Base-by-base conservation (phyloP, 148 eudicot genomes). In the Dysphania ambrosioides region DNA sequence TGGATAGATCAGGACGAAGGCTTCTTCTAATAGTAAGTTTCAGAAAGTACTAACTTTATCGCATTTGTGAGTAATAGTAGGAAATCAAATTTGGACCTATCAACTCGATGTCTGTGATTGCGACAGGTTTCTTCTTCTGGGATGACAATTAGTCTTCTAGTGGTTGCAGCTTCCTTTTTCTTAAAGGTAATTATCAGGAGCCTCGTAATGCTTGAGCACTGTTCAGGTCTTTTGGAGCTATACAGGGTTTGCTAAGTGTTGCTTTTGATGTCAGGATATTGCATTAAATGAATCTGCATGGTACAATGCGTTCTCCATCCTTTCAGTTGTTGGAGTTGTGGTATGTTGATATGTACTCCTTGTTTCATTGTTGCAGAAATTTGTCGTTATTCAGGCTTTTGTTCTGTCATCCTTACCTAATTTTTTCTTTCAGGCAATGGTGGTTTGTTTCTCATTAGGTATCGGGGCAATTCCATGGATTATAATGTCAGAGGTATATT, bases 401-500 rank as follows among this genome's bases (percentile, higher is more conserved):
- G 72, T 64, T 7, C 13, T 64, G 16, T 23, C 47, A 3, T 68
- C 32, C 38, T 26, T 40, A 24, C 71, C 47, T 61, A 18, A 66
- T 68, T 51, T n/a, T 62, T 53, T 73, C 58, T 60, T 76, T 73
- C 82, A 95, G 97, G 86, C 86, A 44, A 90, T 95, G 99, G 87
- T 92, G 27, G 74, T 88, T 77, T 57, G 82, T n/a, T 91, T 91
- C 83, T 93, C 98, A 21, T 83, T 93, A 78, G 98, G 98, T 81
- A 82, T 93, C 81, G 98, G 98, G 56, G 92, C 98, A 41, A 89
- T 91, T 76, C 98, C 98, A 51, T 93, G 98, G 98, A 47, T 91
- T 79, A 93, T 93, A 64, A 93, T 93, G 98, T 93, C 98, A 32
- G 98, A 93, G 98, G 98, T 93, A 87, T 78, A 58, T 4, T 56